Evolutionary conservation across 2,329 filamentous ascomycete species (phyloP).

Genomic region (Talaromyces sp.): DNA sequence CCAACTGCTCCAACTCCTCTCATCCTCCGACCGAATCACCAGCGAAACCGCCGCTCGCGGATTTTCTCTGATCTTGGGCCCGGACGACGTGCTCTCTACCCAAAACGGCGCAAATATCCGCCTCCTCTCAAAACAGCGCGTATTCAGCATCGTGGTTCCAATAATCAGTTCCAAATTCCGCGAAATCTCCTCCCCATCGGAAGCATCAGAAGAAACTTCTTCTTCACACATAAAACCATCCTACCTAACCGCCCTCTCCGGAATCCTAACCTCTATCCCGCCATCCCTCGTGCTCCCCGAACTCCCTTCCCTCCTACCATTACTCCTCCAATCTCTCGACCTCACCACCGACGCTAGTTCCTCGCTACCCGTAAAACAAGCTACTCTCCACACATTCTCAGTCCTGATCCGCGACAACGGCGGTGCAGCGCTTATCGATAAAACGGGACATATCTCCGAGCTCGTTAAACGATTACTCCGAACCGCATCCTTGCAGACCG

Average conservation of each 20-base stretch:
- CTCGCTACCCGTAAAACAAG: conserved; percentile 50
- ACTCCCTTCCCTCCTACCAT: conserved; percentile 52
- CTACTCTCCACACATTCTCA: conserved; percentile 55
- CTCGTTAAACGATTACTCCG: conserved; percentile 53
- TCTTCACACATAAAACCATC: conserved; percentile 49
- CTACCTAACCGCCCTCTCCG: conserved; percentile 59
- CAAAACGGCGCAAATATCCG: conserved; percentile 59
- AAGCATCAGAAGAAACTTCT: conserved; percentile 17
- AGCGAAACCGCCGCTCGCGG: conserved; percentile 51
- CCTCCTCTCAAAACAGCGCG: conserved; percentile 58
- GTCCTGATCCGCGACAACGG: conserved; percentile 56
- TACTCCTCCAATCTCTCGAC: conserved; percentile 61
- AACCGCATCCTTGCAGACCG: conserved; percentile 30
- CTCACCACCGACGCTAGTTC: neutral
- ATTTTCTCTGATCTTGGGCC: conserved; percentile 55
- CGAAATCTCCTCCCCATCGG: conserved; percentile 27
- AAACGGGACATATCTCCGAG: conserved; percentile 53
- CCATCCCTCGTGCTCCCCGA: conserved; percentile 57
- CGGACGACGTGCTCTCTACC: conserved; percentile 57
- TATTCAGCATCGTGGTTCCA: conserved; percentile 57
- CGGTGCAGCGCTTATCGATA: conserved; percentile 40
- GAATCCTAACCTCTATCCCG: conserved; percentile 56
- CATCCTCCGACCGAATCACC: conserved; percentile 41
- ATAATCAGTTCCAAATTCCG: conserved; percentile 51
- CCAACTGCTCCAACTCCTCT: conserved; percentile 44